Conservation (phyloP, 2,329 filamentous ascomycete species). For the Cephalotrichum gorgonifer region DNA sequence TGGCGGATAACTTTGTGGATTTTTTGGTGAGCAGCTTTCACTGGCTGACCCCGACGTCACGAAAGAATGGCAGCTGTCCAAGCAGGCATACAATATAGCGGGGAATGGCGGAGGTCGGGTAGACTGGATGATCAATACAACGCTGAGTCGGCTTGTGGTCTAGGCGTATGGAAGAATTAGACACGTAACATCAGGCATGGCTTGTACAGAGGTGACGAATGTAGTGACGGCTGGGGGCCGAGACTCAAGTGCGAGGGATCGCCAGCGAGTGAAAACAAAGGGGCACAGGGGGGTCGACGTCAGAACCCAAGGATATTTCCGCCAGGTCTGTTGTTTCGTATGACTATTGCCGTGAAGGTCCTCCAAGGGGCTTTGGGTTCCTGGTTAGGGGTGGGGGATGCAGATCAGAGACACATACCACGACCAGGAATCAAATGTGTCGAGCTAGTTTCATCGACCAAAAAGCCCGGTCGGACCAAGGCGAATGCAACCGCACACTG, state of each 20-base stretch:
- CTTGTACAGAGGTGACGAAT: not conserved
- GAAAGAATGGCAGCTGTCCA: not conserved
- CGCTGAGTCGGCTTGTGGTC: not conserved
- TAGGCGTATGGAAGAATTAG: not conserved
- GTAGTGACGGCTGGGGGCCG: not conserved
- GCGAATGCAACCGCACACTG: not conserved
- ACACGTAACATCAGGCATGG: not conserved
- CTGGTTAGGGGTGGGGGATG: not conserved
- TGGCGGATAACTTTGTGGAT: slow-evolving; percentile 7
- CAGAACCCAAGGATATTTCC: not conserved
- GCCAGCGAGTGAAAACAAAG: not conserved
- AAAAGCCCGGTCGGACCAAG: not conserved
- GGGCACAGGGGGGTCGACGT: not conserved
- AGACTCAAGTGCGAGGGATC: not conserved
- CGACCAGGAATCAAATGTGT: not conserved
- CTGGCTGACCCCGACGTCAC: not conserved
- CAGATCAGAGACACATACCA: slow-evolving; percentile 2
- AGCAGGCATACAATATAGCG: not conserved
- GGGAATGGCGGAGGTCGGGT: not conserved
- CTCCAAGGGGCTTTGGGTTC: not conserved
- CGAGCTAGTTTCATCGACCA: slow-evolving; percentile 1
- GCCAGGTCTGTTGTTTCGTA: not conserved
- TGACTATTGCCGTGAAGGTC: not conserved
- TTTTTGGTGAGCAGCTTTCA: not conserved
- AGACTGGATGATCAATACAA: not conserved